These are phyloP conservation scores for Imleria badia DNA, from an alignment of 768 basidiomycete genomes.

Conservation along the genomic window DNA sequence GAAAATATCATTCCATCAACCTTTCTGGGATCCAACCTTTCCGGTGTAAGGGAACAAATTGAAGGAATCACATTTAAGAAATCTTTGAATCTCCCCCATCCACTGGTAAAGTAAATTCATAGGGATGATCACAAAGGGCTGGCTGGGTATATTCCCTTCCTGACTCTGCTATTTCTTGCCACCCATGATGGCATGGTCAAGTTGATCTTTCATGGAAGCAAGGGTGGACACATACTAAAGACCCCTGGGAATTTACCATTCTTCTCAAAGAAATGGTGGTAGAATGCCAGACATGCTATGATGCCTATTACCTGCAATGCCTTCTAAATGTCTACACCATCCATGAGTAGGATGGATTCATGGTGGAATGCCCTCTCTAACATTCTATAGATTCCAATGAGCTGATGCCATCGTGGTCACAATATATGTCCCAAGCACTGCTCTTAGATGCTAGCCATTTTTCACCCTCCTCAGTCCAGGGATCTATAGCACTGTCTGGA, in stretches of 20 bases:
- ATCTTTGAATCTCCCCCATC: background rate
- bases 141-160: background rate
- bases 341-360: conserved; percentile 20
- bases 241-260: background rate
- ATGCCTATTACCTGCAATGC: conserved; percentile 20
- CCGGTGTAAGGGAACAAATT: conserved; percentile 1
- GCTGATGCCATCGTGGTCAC: conserved; percentile 28
- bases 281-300: conserved; percentile 13
- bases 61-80: background rate
- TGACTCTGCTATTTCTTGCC: background rate
- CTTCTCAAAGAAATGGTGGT: background rate
- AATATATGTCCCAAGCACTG: no score
- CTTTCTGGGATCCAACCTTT: background rate
- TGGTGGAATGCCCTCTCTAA: background rate
- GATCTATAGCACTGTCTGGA: background rate
- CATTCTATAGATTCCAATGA: conserved; percentile 22
- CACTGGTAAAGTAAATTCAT: conserved; percentile 5
- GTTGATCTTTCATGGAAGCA: no score
- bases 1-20: background rate
- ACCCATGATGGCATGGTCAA: no score
- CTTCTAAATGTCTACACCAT: conserved; percentile 25
- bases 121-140: background rate
- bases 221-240: no score
- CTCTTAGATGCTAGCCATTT: background rate
- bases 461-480: conserved; percentile 10